phyloP scores from a whole-genome alignment of 768 basidiomycete species.

The Podaxis sp. region DNA sequence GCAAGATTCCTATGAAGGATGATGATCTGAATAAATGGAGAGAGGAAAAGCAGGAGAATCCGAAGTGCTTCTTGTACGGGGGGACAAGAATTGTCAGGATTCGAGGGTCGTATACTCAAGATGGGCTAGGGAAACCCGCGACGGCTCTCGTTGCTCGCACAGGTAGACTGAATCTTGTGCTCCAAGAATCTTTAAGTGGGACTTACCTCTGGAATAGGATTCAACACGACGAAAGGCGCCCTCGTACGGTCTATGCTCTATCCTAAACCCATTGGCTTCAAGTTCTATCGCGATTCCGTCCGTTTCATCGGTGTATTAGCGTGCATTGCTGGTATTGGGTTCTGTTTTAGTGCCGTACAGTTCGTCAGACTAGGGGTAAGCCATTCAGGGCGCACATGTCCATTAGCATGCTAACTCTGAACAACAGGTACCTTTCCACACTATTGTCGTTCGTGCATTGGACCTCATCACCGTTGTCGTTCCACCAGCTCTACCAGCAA shows the following conservation, averaged over 20 bases:
- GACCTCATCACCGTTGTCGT: conserved; percentile 98
- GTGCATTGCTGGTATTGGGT: conserved; percentile 88
- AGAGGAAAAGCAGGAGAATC: conserved; percentile 65
- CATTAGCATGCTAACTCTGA: not conserved
- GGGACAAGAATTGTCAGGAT: conserved; percentile 92
- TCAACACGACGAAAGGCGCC: conserved; percentile 97
- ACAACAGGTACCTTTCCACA: conserved; percentile 79
- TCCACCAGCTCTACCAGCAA: conserved; percentile 95
- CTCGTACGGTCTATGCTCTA: conserved; percentile 97
- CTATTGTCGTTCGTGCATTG: conserved; percentile 87
- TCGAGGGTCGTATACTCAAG: conserved; percentile 56
- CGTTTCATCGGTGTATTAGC: conserved; percentile 90
- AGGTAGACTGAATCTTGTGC: conserved; percentile 42
- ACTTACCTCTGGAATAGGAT: conserved; percentile 47
- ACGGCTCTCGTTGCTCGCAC: conserved; percentile 85
- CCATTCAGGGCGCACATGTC: conserved; percentile 7
- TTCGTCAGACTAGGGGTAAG: conserved; percentile 88
- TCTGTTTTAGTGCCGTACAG: conserved; percentile 87
- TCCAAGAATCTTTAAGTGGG: not conserved
- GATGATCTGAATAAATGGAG: conserved; percentile 73
- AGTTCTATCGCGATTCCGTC: conserved; percentile 93
- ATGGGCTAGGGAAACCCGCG: conserved; percentile 59
- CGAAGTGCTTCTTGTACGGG: conserved; percentile 85
- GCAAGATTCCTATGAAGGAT: conserved; percentile 83
- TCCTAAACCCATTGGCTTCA: conserved; percentile 98